A percentile compares a stretch with the other conserved stretches of the same genome.
Conservation (phyloP, 305 asterid species). For the Fraxinus latifolia region DNA sequence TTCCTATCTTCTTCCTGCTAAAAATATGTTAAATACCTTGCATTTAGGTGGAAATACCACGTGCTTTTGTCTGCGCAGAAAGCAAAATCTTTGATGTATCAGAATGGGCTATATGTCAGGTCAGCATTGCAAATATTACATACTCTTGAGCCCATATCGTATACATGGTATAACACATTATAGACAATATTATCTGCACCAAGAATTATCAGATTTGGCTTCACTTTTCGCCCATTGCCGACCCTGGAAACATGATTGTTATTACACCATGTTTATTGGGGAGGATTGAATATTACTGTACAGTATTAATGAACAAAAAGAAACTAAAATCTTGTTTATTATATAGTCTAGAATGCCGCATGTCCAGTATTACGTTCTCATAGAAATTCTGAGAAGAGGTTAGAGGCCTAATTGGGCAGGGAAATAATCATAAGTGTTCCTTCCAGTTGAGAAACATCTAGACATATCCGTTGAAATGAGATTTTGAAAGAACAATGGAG, state of each 20-base stretch:
- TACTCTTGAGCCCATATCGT: conserved; percentile 11
- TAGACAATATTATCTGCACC: not conserved
- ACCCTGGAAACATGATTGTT: not conserved
- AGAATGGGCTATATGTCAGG: conserved; percentile 99
- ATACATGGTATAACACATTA: not conserved
- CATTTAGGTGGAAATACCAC: conserved; percentile 87
- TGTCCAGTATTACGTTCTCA: not conserved
- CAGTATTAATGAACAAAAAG: not conserved
- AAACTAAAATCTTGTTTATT: not conserved
- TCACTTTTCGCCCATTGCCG: not conserved
- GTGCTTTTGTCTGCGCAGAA: conserved; percentile 98
- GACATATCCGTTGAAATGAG: not conserved
- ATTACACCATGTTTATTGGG: not conserved
- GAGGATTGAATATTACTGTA: not conserved
- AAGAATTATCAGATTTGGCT: not conserved
- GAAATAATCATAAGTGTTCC: not conserved
- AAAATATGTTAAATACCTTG: not conserved
- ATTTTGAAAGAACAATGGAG: not conserved
- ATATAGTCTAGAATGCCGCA: not conserved
- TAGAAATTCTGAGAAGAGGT: not conserved
- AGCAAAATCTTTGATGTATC: conserved; percentile 93
- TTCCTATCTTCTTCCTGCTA: not conserved
- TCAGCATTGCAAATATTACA: conserved; percentile 28
- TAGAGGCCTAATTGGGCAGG: conserved; percentile 8
- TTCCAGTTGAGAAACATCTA: not conserved